Evolutionary conservation across 805 yeast species (phyloP), one percentile per base, ranked within the genome.

Genomic region (Lipomyces sp.): DNA sequence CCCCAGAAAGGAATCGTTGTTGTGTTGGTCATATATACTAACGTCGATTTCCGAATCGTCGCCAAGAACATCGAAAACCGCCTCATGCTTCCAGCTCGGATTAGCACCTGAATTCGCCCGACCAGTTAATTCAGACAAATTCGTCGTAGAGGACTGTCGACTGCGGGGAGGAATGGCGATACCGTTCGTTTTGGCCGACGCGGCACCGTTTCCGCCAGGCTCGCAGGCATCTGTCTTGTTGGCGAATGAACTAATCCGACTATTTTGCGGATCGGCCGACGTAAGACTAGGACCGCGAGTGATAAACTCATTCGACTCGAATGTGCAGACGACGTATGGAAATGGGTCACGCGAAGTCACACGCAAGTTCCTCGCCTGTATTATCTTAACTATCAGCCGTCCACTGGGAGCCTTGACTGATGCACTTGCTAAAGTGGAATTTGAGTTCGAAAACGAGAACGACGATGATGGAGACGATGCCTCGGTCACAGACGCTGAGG

Each of bases 71-170:
- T 94, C 99, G 75, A 95, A 94, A 11, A 87, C 86, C 13, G 98
- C 94, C 76, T 92, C 92, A 77, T 93, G 97, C 75, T 90, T 90
- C 97, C 98, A 94, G 39, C 84, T 81, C 15, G 97, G 97, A 75
- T 89, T 89, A 15, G 87, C 80, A 66, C 79, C 79, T 34, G 77
- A 73, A 45, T 75, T 66, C 3, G 67, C 58, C 24, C 67, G 30
- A 69, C 53, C 57, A 39, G 63, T 50, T 51, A 65, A 34, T 24
- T 64, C 69, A 6, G 37, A 37, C 56, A 64, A 45, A 39, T 64
- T 64, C 29, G 68, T 61, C 15, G 72, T 63, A 7, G 70, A 63
- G 32, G 66, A 53, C 57, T 69, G 71, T 13, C 74, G 66, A 6
- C 69, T 58, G 42, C 73, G 80, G 59, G 73, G 59, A 32, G 82